Evolutionary conservation across 495 filamentous ascomycete species (phyloP), one percentile per base, ranked within the genome.

Genomic region (Aspergillus coremiiformis): DNA sequence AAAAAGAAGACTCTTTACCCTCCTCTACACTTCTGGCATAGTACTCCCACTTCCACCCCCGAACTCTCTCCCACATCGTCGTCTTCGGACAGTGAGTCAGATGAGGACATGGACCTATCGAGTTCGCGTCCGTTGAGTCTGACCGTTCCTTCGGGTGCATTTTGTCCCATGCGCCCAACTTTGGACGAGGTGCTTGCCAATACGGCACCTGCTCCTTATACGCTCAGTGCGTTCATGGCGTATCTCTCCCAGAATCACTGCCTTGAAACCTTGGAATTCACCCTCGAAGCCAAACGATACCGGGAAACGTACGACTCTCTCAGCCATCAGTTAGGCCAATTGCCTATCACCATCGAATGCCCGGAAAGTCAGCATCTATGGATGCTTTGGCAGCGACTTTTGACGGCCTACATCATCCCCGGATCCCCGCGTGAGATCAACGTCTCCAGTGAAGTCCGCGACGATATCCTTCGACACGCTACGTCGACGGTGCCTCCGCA

Each of bases 181-280:
- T 72, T 99, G 44, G 74, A 84, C 44, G 91, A 97, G 56, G 90
- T 99, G 12, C 78, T 99, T 39, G 82, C 87, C 33, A 90, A 96
- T 63, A 81, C 81, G 20, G 87, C 94, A 47, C 85, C 89, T 0
- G 84, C 89, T 33, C 94, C 94, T 58, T 97, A 91, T 76, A 96
- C 91, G 2, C 78, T 97, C 15, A 81, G 81, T 57, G 93, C 94
- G 20, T 97, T 99, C 70, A 97, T 89, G 80, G 93, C 92, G 46
- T 99, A 93, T 64, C 80, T 97, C 21, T 96, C 94, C 2, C 91
- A 96, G 59, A 97, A 97, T 57, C 94, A 97, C 68, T 99, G 94
- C 62, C 71, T 97, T 39, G 94, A 99, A 68, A 99, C 89, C 6
- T 71, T 99, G 41, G 94, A 99, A 62, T 99, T 99, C 71, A 96